phyloP scores from a whole-genome alignment of 805 yeast species.

The Spathaspora hagerdaliae region DNA sequence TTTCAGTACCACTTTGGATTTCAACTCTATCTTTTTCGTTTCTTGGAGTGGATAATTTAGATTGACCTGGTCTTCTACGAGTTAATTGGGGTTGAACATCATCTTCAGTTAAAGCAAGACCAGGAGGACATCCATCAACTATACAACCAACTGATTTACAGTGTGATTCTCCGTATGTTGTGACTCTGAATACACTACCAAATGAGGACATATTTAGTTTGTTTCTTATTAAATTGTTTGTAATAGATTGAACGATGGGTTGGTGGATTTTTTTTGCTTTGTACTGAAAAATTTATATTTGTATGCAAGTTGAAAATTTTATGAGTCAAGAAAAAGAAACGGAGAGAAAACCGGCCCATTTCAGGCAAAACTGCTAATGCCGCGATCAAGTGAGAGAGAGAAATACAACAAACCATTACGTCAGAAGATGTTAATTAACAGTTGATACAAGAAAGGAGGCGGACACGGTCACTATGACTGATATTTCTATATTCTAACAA shows the following conservation, averaged over 20 bases:
- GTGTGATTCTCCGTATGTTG: conserved; percentile 98
- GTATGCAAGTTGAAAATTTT: too few species aligned
- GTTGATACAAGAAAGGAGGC: too few species aligned
- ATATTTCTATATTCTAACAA: too few species aligned
- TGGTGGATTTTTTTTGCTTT: too few species aligned
- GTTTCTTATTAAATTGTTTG: too few species aligned
- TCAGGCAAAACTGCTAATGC: background rate
- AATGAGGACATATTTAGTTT: conserved; percentile 35
- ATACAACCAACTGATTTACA: conserved; percentile 97
- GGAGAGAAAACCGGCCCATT: background rate
- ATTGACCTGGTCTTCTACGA: conserved; percentile 97
- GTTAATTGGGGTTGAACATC: conserved; percentile 95
- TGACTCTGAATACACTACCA: conserved; percentile 53
- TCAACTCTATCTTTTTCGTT: conserved; percentile 90
- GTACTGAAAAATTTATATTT: too few species aligned
- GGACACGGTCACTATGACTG: too few species aligned
- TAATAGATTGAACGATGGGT: too few species aligned
- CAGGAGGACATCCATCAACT: conserved; percentile 98
- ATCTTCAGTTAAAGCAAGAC: conserved; percentile 74
- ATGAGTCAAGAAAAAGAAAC: conserved; percentile 1
- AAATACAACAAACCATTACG: too few species aligned
- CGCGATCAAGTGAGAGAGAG: too few species aligned
- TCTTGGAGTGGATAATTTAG: conserved; percentile 88
- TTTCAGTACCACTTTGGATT: conserved; percentile 93
- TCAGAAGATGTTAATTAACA: too few species aligned